phyloP scores from a whole-genome alignment of 2,329 filamentous ascomycete species.

The Endocalyx cinctus region DNA sequence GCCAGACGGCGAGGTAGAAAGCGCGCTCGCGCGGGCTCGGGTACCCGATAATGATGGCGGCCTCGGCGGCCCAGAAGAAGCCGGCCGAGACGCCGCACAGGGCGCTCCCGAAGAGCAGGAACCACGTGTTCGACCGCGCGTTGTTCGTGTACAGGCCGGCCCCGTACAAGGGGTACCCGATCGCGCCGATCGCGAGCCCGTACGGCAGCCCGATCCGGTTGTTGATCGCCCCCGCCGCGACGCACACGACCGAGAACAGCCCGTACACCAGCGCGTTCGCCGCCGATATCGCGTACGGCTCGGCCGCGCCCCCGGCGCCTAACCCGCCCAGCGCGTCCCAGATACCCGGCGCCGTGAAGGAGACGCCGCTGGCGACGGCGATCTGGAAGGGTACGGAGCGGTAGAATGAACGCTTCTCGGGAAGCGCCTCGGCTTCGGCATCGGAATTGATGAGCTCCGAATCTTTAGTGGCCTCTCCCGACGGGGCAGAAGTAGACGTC shows the following conservation, averaged over 20 bases:
- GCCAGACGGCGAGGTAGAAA: slow-evolving; percentile 49
- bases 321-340: slow-evolving; percentile 39
- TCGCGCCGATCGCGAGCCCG: slow-evolving; percentile 37
- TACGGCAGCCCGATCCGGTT: slow-evolving; percentile 33
- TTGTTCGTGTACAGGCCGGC: slow-evolving; percentile 64
- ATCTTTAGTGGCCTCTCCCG: too few relatives aligned
- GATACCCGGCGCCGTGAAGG: slow-evolving; percentile 37
- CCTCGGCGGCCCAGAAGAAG: slow-evolving; percentile 65
- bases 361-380: slow-evolving; percentile 32
- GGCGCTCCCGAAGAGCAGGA: slow-evolving; percentile 58
- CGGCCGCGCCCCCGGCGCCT: slow-evolving; percentile 36
- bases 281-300: slow-evolving; percentile 37
- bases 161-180: slow-evolving; percentile 61
- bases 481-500: too few relatives aligned
- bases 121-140: slow-evolving; percentile 57
- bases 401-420: slow-evolving; percentile 22
- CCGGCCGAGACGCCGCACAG: slow-evolving; percentile 60
- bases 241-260: slow-evolving; percentile 39
- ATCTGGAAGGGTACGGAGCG: slow-evolving; percentile 33
- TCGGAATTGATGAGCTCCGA: too few relatives aligned
- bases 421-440: too few relatives aligned
- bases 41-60: slow-evolving; percentile 60
- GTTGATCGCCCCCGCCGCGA: slow-evolving; percentile 32
- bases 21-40: slow-evolving; percentile 58
- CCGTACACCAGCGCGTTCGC: slow-evolving; percentile 43